Evolutionary conservation across 2,329 filamentous ascomycete genomes (phyloP).

Genomic region (Aspergillus sp.): DNA sequence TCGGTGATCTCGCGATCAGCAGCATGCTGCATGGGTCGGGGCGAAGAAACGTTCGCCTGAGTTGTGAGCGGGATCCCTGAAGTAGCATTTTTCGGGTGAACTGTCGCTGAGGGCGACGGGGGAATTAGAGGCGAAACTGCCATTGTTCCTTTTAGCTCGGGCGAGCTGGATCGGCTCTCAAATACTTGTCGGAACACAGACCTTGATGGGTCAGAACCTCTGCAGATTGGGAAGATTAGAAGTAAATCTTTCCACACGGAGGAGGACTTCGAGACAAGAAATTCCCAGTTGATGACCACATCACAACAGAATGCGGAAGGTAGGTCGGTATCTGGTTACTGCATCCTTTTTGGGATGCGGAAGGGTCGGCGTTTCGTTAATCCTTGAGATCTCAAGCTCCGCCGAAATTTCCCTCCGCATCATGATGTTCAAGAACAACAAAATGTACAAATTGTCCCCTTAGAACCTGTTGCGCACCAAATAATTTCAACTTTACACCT

Average conservation of each 20-base stretch:
- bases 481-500: neutral
- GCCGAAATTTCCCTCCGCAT: slow-evolving; percentile 29
- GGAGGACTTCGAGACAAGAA: neutral
- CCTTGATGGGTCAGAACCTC: neutral
- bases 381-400: slow-evolving; percentile 23
- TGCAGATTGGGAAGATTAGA: neutral
- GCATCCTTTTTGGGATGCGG: no score
- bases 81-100: slow-evolving; percentile 35
- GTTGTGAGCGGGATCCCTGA: slow-evolving; percentile 27
- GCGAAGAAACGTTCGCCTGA: slow-evolving; percentile 17
- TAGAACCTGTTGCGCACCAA: neutral
- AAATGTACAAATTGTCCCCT: neutral
- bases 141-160: slow-evolving; percentile 26
- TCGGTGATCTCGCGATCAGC: slow-evolving; percentile 57
- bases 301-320: neutral
- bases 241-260: neutral
- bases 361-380: slow-evolving; percentile 31
- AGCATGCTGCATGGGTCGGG: slow-evolving; percentile 19
- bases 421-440: neutral
- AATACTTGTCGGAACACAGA: neutral
- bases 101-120: slow-evolving; percentile 36
- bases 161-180: neutral
- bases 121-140: slow-evolving; percentile 45
- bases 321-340: no score
- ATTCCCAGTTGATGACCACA: neutral